Conservation (phyloP, 2,329 filamentous ascomycete species). For the Venturia asperata region DNA sequence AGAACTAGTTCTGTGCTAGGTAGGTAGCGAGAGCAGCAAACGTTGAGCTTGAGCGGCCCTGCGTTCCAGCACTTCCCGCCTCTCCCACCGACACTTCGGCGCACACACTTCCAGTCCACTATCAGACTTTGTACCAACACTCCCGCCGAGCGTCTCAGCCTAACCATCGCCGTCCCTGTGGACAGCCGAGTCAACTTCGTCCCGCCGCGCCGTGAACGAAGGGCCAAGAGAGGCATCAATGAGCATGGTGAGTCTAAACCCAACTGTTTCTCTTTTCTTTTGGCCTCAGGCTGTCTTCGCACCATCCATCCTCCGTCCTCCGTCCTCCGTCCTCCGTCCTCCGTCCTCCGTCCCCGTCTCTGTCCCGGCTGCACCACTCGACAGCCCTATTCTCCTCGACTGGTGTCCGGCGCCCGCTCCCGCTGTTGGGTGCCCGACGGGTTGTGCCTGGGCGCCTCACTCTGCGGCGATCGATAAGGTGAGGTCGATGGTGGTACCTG, state of each 20-base stretch:
- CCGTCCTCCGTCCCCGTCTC: no score
- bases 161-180: slow-evolving; percentile 3
- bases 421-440: not conserved
- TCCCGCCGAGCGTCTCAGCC: not conserved
- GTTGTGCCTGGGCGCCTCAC: not conserved
- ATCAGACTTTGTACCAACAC: slow-evolving; percentile 1
- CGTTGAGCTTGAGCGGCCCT: no score
- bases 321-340: no score
- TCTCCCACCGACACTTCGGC: no score
- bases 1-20: no score
- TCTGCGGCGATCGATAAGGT: not conserved
- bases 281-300: slow-evolving; percentile 2
- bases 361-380: slow-evolving; percentile 5
- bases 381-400: not conserved
- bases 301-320: no score
- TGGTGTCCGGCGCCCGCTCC: not conserved
- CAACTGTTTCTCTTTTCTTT: not conserved
- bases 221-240: not conserved
- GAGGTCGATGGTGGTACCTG: slow-evolving; percentile 1
- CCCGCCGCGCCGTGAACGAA: no score
- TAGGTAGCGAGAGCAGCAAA: no score
- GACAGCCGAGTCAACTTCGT: not conserved
- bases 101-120: not conserved
- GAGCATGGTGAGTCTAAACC: slow-evolving; percentile 4
- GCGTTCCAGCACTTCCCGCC: no score